A percentile compares a stretch with the other conserved stretches of the same genome.
Conservation (phyloP, 129 eudicot species). For the Flaveria sonorensis region DNA sequence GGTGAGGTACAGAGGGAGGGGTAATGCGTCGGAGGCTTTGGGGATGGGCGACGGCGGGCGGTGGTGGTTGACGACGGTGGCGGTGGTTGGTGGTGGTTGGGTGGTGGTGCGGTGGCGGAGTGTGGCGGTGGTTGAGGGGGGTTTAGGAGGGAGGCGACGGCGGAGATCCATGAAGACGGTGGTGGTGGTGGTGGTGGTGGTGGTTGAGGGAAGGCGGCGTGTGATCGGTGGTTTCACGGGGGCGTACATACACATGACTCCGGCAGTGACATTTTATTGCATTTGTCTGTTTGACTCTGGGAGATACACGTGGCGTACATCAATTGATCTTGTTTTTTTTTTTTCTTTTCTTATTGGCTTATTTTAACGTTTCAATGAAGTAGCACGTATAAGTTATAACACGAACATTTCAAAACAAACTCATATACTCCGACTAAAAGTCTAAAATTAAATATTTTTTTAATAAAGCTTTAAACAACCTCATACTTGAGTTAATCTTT, state of each 20-base stretch:
- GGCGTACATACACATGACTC: constrained; percentile 18
- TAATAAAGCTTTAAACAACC: no score
- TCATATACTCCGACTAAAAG: no score
- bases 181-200: not conserved
- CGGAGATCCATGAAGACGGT: constrained; percentile 44
- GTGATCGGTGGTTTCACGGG: constrained; percentile 38
- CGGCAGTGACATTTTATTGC: not conserved
- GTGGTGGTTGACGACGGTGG: constrained; percentile 4
- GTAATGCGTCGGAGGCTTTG: constrained; percentile 76
- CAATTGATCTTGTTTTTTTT: not conserved
- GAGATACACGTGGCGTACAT: constrained; percentile 18
- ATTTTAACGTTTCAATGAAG: no score
- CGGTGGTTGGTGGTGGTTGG: constrained; percentile 7
- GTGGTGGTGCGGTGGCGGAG: constrained; percentile 18
- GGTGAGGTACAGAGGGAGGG: constrained; percentile 71
- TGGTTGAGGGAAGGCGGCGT: constrained; percentile 34
- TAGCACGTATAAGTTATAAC: no score
- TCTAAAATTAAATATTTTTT: no score
- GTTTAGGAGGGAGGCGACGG: constrained; percentile 34
- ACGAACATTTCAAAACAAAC: no score
- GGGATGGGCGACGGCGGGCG: constrained; percentile 35
- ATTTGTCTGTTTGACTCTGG: not conserved
- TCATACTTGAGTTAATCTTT: no score
- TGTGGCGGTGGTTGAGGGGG: constrained; percentile 10
- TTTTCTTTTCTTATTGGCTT: no score